phyloP scores from a whole-genome alignment of 768 basidiomycete species.

The Lactarius psammicola region DNA sequence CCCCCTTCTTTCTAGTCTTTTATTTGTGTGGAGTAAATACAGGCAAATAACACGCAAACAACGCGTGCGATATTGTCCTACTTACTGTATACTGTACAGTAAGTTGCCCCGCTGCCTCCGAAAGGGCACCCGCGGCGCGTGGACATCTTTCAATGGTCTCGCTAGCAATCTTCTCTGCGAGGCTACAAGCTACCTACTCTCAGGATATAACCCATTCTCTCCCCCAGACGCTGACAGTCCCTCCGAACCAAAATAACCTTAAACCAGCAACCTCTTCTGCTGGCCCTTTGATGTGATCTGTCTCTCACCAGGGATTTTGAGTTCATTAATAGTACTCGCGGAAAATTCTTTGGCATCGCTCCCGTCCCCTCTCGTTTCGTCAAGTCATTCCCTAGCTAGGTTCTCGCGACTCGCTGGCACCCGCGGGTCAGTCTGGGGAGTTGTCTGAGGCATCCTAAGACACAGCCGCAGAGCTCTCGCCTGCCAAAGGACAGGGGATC shows the following conservation, averaged over 20 bases:
- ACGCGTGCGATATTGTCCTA: too few relatives aligned
- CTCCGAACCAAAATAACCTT: conserved; percentile 27
- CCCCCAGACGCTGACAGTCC: conserved; percentile 36
- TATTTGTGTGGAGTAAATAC: too few relatives aligned
- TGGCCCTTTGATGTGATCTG: conserved; percentile 30
- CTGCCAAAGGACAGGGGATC: not conserved
- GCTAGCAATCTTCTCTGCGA: too few relatives aligned
- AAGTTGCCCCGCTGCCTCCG: too few relatives aligned
- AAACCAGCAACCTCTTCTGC: conserved; percentile 30
- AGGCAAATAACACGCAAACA: too few relatives aligned
- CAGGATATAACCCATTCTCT: conserved; percentile 31
- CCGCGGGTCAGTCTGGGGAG: not conserved
- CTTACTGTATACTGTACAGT: too few relatives aligned
- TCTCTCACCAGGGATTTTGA: conserved; percentile 30
- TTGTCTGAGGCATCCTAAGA: too few relatives aligned
- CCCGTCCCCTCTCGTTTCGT: conserved; percentile 13
- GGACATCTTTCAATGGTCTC: too few relatives aligned
- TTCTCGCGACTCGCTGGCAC: conserved; percentile 14
- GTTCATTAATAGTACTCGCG: conserved; percentile 27
- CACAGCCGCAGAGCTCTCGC: not conserved
- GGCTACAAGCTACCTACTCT: conserved; percentile 28
- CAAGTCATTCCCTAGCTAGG: not conserved
- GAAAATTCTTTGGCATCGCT: conserved; percentile 19
- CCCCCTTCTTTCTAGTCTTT: too few relatives aligned
- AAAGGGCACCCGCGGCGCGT: too few relatives aligned